Evolutionary conservation across 768 basidiomycete genomes (phyloP).

Genomic region (Boletus tylopilopsis): DNA sequence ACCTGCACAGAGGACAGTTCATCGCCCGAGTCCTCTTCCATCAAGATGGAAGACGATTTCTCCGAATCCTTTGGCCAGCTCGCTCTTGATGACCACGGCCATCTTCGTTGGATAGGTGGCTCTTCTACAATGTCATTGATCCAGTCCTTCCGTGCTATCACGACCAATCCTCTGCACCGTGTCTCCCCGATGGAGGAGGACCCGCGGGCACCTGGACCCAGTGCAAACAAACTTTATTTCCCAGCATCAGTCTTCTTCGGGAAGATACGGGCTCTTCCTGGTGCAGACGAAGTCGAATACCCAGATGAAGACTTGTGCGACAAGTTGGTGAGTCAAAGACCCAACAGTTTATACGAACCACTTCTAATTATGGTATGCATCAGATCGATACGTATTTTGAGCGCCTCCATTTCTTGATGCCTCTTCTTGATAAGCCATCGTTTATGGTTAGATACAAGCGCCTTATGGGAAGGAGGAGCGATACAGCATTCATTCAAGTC

Average conservation of each 20-base stretch:
- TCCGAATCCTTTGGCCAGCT: slow-evolving; percentile 85
- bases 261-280: slow-evolving; percentile 76
- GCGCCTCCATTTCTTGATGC: slow-evolving; percentile 84
- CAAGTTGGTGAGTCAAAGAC: slow-evolving; percentile 60
- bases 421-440: slow-evolving; percentile 80
- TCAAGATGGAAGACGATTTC: slow-evolving; percentile 61
- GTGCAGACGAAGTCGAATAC: slow-evolving; percentile 83
- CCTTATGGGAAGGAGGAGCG: slow-evolving; percentile 68
- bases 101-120: slow-evolving; percentile 89
- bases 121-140: slow-evolving; percentile 92
- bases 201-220: slow-evolving; percentile 72
- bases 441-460: slow-evolving; percentile 70
- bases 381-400: slow-evolving; percentile 87
- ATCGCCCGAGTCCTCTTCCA: slow-evolving; percentile 31
- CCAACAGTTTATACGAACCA: slow-evolving; percentile 10
- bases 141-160: slow-evolving; percentile 78
- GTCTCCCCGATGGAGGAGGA: slow-evolving; percentile 85
- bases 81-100: slow-evolving; percentile 84
- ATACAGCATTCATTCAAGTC: slow-evolving; percentile 48
- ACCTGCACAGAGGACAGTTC: slow-evolving; percentile 31
- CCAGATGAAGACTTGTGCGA: slow-evolving; percentile 83
- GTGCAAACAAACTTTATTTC: slow-evolving; percentile 83
- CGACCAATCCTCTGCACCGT: slow-evolving; percentile 68
- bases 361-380: slow-evolving; percentile 22
- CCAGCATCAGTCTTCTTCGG: slow-evolving; percentile 86